Conservation (phyloP, 495 filamentous ascomycete genomes). For the Penicillium manginii region DNA sequence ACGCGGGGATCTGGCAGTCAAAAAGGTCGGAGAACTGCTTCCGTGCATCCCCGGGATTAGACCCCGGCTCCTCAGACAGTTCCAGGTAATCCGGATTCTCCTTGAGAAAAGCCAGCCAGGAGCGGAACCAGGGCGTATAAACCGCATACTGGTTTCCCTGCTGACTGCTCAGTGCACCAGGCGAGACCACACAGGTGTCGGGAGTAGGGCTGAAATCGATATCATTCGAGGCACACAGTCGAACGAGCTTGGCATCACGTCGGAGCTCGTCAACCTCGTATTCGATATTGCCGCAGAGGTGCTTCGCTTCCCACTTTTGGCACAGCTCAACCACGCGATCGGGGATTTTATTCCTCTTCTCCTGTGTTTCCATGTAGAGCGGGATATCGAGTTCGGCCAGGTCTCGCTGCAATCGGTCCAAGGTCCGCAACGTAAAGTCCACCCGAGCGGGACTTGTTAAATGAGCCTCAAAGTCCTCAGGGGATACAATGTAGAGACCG, state of each 20-base stretch:
- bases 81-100: constrained; percentile 67
- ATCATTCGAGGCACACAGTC: constrained; percentile 58
- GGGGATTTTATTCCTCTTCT: constrained; percentile 65
- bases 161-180: constrained; percentile 65
- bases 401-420: constrained; percentile 67
- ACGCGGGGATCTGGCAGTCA: constrained; percentile 60
- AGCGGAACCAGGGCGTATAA: constrained; percentile 78
- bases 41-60: constrained; percentile 62
- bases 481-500: constrained; percentile 78
- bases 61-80: constrained; percentile 57
- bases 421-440: constrained; percentile 75
- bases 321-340: constrained; percentile 69
- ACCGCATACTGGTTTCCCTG: constrained; percentile 80
- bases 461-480: constrained; percentile 86
- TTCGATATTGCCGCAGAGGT: constrained; percentile 60
- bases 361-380: constrained; percentile 72
- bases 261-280: constrained; percentile 66
- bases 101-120: constrained; percentile 76
- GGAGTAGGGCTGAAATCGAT: constrained; percentile 68
- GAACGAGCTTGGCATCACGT: constrained; percentile 70
- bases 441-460: constrained; percentile 71
- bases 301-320: constrained; percentile 71
- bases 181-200: constrained; percentile 82
- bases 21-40: constrained; percentile 63
- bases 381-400: constrained; percentile 76